Conservation (phyloP, 495 filamentous ascomycete species). For the Filosporella fistucella region DNA sequence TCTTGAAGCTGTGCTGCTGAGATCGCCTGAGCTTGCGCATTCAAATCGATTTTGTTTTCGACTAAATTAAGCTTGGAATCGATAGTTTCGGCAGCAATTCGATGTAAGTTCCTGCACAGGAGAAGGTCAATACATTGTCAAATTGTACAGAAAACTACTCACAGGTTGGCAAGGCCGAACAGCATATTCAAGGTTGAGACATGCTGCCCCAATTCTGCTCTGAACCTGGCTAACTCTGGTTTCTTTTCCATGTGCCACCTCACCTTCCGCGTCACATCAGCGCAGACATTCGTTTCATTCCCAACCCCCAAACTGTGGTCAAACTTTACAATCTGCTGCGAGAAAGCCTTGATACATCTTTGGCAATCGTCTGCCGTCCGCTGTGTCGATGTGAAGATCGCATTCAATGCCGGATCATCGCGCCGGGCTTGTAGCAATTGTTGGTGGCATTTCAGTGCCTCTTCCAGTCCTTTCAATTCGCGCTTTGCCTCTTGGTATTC, state of each 20-base stretch:
- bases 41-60: background rate
- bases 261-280: background rate
- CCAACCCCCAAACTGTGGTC: conserved; percentile 2
- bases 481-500: conserved; percentile 3
- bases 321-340: conserved; percentile 3
- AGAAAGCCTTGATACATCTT: conserved; percentile 2
- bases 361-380: background rate
- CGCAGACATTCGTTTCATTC: background rate
- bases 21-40: background rate
- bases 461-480: conserved; percentile 4
- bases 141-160: background rate
- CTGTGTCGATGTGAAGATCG: conserved; percentile 3
- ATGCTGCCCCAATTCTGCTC: background rate
- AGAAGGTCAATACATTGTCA: background rate
- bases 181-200: background rate
- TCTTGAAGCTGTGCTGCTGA: background rate
- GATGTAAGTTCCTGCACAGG: background rate
- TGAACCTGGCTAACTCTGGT: background rate
- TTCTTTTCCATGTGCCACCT: background rate
- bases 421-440: conserved; percentile 1
- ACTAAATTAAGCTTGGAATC: background rate
- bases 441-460: background rate
- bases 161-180: background rate
- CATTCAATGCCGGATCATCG: conserved; percentile 1
- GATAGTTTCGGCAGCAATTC: background rate